These are phyloP conservation scores for Pisolithus tinctorius DNA, from an alignment of 768 basidiomycete genomes.

Conservation along the genomic window DNA sequence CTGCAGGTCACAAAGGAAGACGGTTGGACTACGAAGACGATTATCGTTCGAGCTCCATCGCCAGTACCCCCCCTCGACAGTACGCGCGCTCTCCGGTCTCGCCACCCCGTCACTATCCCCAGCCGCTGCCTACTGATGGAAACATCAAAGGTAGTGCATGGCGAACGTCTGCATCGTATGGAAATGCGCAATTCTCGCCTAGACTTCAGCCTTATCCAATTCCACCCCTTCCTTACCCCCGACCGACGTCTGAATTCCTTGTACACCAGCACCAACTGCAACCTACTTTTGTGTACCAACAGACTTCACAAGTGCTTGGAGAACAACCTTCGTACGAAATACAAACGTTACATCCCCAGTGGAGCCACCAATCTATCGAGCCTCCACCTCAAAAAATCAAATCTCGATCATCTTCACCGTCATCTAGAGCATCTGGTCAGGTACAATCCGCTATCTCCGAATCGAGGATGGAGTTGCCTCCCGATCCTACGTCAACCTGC, in stretches of 20 bases:
- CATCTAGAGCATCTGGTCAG: conserved; percentile 35
- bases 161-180: not conserved
- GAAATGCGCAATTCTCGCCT: not conserved
- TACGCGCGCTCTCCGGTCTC: conserved; percentile 17
- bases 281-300: not conserved
- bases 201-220: not conserved
- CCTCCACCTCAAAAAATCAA: conserved; percentile 28
- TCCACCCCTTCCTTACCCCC: not conserved
- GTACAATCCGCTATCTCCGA: conserved; percentile 24
- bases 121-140: conserved; percentile 2
- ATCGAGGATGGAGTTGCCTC: conserved; percentile 12
- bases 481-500: conserved; percentile 14
- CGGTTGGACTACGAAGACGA: conserved; percentile 21
- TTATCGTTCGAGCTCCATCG: conserved; percentile 24
- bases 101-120: conserved; percentile 13
- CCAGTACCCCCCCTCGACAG: conserved; percentile 27
- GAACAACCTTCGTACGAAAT: conserved; percentile 14
- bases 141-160: not conserved
- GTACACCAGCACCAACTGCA: not conserved
- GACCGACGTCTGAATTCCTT: not conserved
- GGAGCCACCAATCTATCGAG: conserved; percentile 24
- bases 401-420: conserved; percentile 47
- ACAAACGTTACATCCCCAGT: conserved; percentile 18
- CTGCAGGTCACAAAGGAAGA: conserved; percentile 18
- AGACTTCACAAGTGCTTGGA: not conserved